A percentile compares a stretch with the other conserved stretches of the same genome.
Evolutionary conservation across 208 protist species (phyloP).

Genomic region (Strigomonas culicis): DNA sequence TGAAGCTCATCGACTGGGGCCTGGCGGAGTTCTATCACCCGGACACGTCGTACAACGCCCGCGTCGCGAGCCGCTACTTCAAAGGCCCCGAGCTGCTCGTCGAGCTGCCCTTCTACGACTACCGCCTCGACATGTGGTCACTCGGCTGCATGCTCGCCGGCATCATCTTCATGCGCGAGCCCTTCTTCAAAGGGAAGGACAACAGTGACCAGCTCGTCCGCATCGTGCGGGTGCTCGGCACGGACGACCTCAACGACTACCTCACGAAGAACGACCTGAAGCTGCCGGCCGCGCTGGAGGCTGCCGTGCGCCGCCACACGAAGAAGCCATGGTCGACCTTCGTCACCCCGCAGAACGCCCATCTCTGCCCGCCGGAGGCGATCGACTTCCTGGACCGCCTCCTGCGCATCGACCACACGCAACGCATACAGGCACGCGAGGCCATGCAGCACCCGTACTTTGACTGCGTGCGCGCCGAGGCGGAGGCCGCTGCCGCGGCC

Average conservation of each 20-base stretch:
- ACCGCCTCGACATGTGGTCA: constrained; percentile 99
- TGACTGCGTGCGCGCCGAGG: constrained; percentile 81
- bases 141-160: constrained; percentile 99
- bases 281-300: constrained; percentile 90
- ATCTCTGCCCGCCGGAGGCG: constrained; percentile 96
- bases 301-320: constrained; percentile 77
- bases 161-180: constrained; percentile 99
- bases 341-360: constrained; percentile 94
- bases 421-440: constrained; percentile 97
- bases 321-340: constrained; percentile 94
- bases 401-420: constrained; percentile 96
- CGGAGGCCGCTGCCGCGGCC: neutral
- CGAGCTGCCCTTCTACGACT: constrained; percentile 98
- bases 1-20: constrained; percentile 99
- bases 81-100: constrained; percentile 99
- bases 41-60: constrained; percentile 97
- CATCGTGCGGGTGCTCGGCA: constrained; percentile 97
- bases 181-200: constrained; percentile 99
- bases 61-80: constrained; percentile 99
- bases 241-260: constrained; percentile 95
- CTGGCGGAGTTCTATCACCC: constrained; percentile 99
- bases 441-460: constrained; percentile 99
- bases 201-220: constrained; percentile 99
- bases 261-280: constrained; percentile 97
- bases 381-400: constrained; percentile 98